These are phyloP conservation scores for Leavenworthia alabamica DNA, from an alignment of 345 rosid species.

Conservation along the genomic window DNA sequence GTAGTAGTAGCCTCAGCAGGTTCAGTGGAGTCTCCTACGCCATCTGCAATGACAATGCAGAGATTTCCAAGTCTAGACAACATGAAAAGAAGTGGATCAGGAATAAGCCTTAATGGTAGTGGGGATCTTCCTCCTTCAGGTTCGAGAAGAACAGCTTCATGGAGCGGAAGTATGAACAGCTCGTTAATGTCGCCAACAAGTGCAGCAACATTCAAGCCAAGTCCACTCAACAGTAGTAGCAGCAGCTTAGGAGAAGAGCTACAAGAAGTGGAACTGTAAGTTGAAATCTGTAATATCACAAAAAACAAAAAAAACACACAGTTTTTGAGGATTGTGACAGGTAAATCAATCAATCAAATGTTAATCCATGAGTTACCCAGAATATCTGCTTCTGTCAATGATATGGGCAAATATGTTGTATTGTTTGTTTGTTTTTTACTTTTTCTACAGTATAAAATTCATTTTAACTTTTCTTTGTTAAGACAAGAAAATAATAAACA, in stretches of 20 bases:
- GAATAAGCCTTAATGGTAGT: slow-evolving; percentile 24
- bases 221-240: slow-evolving; percentile 39
- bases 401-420: slow-evolving; percentile 22
- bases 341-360: slow-evolving; percentile 18
- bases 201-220: slow-evolving; percentile 17
- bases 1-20: slow-evolving; percentile 9
- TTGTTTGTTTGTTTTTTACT: background rate
- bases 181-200: slow-evolving; percentile 33
- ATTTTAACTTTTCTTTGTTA: slow-evolving; percentile 16
- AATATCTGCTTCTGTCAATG: slow-evolving; percentile 10
- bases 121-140: slow-evolving; percentile 26
- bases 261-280: slow-evolving; percentile 88
- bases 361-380: slow-evolving; percentile 30
- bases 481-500: slow-evolving; percentile 3
- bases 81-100: slow-evolving; percentile 34
- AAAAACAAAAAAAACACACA: background rate
- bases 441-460: slow-evolving; percentile 9
- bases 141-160: slow-evolving; percentile 72
- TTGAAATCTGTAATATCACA: slow-evolving; percentile 15
- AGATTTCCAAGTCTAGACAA: slow-evolving; percentile 69
- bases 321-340: slow-evolving; percentile 18
- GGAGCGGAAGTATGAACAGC: slow-evolving; percentile 67
- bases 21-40: slow-evolving; percentile 35
- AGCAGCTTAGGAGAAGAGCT: slow-evolving; percentile 74
- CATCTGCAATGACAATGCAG: slow-evolving; percentile 42